Base-by-base conservation (phyloP, 495 filamentous ascomycete species). In the Talaromyces proteolyticus region DNA sequence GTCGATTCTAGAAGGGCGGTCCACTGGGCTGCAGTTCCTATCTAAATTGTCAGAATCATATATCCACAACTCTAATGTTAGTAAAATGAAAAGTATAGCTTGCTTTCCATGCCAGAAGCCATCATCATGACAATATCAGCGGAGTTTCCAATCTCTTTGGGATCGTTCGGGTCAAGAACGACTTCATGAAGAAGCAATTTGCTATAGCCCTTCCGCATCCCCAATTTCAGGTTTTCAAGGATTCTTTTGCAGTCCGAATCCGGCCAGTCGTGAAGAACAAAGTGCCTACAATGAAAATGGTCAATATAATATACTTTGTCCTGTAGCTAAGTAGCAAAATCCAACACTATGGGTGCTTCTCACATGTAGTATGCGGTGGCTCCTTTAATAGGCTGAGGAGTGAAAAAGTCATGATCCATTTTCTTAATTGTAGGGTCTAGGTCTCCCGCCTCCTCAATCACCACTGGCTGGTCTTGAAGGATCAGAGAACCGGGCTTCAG, bases 181-280 rank as follows among this genome's bases (percentile, higher is more conserved):
- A 70, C 73, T 57, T 81, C 77, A 52, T 78, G 76, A 17, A 82
- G 61, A 42, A 81, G 56, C 23, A 82, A 57, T 25, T 65, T 61
- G 17, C 62, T 68, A 52, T 79, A 78, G 0, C 73, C 74, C 25
- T 59, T 65, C 52, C 66, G 63, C 64, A 79, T 63, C 19, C 74
- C 76, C 1, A 71, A 66, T 3, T 68, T 58, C 18, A 78, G 53
- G 23, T 73, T 65, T 25, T 57, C 52, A 19, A 82, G 51, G 18
- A 79, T 74, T 44, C 56, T 63, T 0, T 67, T 44, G 3, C 62
- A 62, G n/a, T 75, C 63, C 8, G 63, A 58, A 37, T 81, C 76
- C 11, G 63, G 54, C 65, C 71, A 73, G 55, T 80, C 73, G 47
- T 82, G 78, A 3, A 82, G 54, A 40, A 79, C 65, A 26, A 68